Evolutionary conservation across 2,329 filamentous ascomycete genomes (phyloP).

Genomic region (Trichoderma semiorbis): DNA sequence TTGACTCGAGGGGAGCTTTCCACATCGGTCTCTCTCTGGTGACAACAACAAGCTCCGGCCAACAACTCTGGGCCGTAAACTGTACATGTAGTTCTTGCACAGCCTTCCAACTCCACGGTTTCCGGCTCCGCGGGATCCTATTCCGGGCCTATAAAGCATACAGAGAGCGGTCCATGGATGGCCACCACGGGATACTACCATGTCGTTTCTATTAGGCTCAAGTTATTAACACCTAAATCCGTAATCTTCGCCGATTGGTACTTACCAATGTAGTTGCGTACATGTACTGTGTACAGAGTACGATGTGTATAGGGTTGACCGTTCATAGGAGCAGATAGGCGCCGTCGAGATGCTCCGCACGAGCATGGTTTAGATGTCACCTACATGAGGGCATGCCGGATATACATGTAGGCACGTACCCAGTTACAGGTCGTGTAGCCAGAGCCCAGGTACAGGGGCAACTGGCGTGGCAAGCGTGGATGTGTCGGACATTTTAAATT

Average conservation of each 20-base stretch:
- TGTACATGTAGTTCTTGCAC: background rate
- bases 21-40: background rate
- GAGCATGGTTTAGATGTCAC: constrained; percentile 7
- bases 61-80: background rate
- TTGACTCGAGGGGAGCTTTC: background rate
- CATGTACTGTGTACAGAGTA: background rate
- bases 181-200: background rate
- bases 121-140: background rate
- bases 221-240: background rate
- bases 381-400: background rate
- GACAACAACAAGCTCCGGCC: background rate
- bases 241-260: background rate
- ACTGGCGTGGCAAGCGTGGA: background rate
- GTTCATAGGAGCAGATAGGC: background rate
- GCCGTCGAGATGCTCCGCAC: background rate
- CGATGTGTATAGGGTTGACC: background rate
- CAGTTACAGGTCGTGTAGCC: background rate
- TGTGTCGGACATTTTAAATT: constrained; percentile 11
- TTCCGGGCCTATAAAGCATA: background rate
- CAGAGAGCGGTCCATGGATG: background rate
- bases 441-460: background rate
- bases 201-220: background rate
- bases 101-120: background rate
- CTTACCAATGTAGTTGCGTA: background rate
- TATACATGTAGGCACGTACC: background rate